Base-by-base conservation (phyloP, 495 filamentous ascomycete genomes). In the Tuber brumale region DNA sequence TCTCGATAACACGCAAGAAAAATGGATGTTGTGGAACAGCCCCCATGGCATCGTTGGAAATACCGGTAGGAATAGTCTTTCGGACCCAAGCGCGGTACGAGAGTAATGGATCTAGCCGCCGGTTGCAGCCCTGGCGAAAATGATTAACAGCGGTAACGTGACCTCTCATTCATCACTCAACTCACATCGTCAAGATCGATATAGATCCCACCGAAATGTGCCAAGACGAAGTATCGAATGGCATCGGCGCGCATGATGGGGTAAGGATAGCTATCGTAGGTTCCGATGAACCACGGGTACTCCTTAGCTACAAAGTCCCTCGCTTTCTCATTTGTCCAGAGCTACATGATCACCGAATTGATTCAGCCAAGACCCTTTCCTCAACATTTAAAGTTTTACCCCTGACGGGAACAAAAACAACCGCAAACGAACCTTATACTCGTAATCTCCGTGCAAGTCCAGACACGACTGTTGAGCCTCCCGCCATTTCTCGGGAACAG, bases 21-120 rank as follows among this genome's bases (percentile, higher is more conserved):
- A 94, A 97, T 0, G 92, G 92, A 79, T 97, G 94, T 73, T 91
- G 87, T 1, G 93, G 92, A 5, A 92, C 87, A 21, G 92, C 86
- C 66, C 92, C 94, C 89, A 97, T 95, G 42, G 91, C 92, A 83
- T 97, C 93, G 85, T 97, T 97, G 72, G 91, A 93, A 79, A 97
- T 92, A 69, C 94, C 94, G 14, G 93, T 95, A 16, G 94, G 93
- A 1, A 88, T 87, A 18, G 92, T 94, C 73, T 90, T 90, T 78
- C 93, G 91, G 31, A 95, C 87, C 92, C 93, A 97, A 44, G 92
- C 89, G 19, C 91, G 91, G 84, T 95, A 97, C 57, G 89, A 88
- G 51, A 95, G 89, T 7, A 96, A 87, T 70, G 94, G 93, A 77
- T 95, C 92, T 69, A 97, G 87, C 46, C 90, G 89, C 72, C 92